phyloP scores from a whole-genome alignment of 805 yeast species.

The Metschnikowia cubensis region DNA sequence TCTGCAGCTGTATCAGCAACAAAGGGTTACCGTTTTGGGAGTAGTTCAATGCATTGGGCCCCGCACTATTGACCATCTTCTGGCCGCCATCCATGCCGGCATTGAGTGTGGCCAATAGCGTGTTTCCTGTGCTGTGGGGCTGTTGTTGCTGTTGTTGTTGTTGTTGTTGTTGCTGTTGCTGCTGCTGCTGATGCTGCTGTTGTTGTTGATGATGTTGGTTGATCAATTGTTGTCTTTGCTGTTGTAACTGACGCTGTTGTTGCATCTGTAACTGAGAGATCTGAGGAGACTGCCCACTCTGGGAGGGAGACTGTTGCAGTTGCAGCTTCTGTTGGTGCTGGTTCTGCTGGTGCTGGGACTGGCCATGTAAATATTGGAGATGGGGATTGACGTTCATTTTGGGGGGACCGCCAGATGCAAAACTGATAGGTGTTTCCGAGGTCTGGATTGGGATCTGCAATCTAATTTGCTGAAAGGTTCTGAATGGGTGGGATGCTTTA shows the following conservation, averaged over 20 bases:
- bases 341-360: constrained; percentile 3
- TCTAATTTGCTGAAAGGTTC: background rate
- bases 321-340: constrained; percentile 26
- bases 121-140: constrained; percentile 23
- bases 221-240: constrained; percentile 32
- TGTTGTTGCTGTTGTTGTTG: constrained; percentile 14
- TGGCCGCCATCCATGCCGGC: constrained; percentile 22
- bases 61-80: background rate
- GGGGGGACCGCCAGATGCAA: background rate
- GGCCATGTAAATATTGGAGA: constrained; percentile 36
- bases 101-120: constrained; percentile 35
- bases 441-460: background rate
- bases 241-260: constrained; percentile 27
- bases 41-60: constrained; percentile 7
- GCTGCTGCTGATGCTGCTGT: constrained; percentile 21
- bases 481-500: background rate
- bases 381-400: constrained; percentile 42
- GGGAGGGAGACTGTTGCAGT: constrained; percentile 22
- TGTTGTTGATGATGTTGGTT: constrained; percentile 29
- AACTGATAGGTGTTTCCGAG: background rate
- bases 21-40: constrained; percentile 24
- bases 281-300: constrained; percentile 31
- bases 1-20: constrained; percentile 27
- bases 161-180: constrained; percentile 28
- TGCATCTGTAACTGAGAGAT: constrained; percentile 28